Evolutionary conservation across 768 basidiomycete genomes (phyloP).

Genomic region (Epithele typhae): DNA sequence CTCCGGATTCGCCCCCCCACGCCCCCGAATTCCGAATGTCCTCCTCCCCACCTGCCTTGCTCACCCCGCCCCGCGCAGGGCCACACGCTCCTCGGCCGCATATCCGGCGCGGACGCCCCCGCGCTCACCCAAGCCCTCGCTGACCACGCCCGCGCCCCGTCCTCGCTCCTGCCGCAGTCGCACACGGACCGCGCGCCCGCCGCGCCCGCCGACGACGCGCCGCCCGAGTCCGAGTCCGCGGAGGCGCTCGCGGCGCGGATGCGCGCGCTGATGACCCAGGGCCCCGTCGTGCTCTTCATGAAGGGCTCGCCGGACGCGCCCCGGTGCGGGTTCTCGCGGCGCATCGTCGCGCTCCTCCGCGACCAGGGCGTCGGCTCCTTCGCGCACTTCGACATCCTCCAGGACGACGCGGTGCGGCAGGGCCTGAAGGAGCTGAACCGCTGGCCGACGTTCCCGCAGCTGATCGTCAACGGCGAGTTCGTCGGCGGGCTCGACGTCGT

Average conservation of each 20-base stretch:
- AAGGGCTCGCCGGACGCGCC: conserved; percentile 57
- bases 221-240: conserved; percentile 41
- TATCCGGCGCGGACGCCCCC: conserved; percentile 76
- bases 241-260: conserved; percentile 69
- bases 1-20: too few species aligned
- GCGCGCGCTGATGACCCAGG: conserved; percentile 68
- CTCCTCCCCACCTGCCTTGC: too few species aligned
- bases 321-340: conserved; percentile 60
- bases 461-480: conserved; percentile 86
- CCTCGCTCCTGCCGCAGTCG: conserved; percentile 38
- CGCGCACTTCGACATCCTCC: conserved; percentile 54
- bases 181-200: conserved; percentile 41
- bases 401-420: conserved; percentile 51
- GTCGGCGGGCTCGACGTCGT: conserved; percentile 95
- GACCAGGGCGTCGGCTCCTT: conserved; percentile 43
- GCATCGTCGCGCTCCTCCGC: conserved; percentile 48
- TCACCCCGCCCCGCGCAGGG: conserved; percentile 52
- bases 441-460: conserved; percentile 59
- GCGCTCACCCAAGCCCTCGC: conserved; percentile 58
- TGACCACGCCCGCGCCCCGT: conserved; percentile 41
- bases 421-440: conserved; percentile 58
- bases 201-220: conserved; percentile 15
- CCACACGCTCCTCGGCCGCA: conserved; percentile 74
- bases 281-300: conserved; percentile 59
- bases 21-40: too few species aligned